phyloP scores from a whole-genome alignment of 2,329 filamentous ascomycete genomes.

The Xylaria sp. region DNA sequence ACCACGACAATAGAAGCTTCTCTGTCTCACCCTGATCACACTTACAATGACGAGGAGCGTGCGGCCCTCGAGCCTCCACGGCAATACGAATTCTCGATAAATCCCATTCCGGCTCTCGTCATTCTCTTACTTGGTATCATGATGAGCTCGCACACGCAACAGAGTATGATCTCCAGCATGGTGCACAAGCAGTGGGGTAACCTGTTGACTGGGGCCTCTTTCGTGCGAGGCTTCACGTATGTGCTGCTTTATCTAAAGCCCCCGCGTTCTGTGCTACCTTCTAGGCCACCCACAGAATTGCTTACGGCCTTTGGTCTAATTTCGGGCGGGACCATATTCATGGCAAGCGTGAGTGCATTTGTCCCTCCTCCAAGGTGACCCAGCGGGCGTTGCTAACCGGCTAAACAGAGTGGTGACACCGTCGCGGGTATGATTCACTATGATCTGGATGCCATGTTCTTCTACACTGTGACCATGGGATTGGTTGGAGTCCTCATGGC shows the following conservation, averaged over 20 bases:
- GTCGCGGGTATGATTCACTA: slow-evolving; percentile 81
- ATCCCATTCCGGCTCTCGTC: slow-evolving; percentile 87
- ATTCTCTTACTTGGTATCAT: slow-evolving; percentile 90
- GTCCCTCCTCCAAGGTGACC: neutral
- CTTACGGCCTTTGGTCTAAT: slow-evolving; percentile 87
- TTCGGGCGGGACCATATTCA: slow-evolving; percentile 89
- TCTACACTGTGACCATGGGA: slow-evolving; percentile 89
- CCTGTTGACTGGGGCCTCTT: slow-evolving; percentile 81
- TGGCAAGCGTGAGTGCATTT: slow-evolving; percentile 77
- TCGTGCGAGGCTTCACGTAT: slow-evolving; percentile 84
- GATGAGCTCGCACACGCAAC: slow-evolving; percentile 94
- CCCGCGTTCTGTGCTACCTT: slow-evolving; percentile 81
- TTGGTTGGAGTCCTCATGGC: slow-evolving; percentile 86
- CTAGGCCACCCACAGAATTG: slow-evolving; percentile 90
- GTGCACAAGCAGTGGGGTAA: slow-evolving; percentile 94
- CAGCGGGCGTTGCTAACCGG: slow-evolving; percentile 25
- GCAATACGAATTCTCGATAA: slow-evolving; percentile 80
- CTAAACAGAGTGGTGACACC: slow-evolving; percentile 75
- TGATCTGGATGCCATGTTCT: slow-evolving; percentile 88
- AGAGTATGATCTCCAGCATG: slow-evolving; percentile 86
- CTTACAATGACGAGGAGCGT: slow-evolving; percentile 58
- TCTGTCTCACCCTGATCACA: slow-evolving; percentile 47
- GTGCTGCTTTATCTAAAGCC: slow-evolving; percentile 82
- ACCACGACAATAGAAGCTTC: slow-evolving; percentile 57
- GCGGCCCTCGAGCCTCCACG: slow-evolving; percentile 68